A percentile compares a stretch with the other conserved stretches of the same genome.
Conservation (phyloP, 2,329 filamentous ascomycete genomes). For the Claviceps digitariae region DNA sequence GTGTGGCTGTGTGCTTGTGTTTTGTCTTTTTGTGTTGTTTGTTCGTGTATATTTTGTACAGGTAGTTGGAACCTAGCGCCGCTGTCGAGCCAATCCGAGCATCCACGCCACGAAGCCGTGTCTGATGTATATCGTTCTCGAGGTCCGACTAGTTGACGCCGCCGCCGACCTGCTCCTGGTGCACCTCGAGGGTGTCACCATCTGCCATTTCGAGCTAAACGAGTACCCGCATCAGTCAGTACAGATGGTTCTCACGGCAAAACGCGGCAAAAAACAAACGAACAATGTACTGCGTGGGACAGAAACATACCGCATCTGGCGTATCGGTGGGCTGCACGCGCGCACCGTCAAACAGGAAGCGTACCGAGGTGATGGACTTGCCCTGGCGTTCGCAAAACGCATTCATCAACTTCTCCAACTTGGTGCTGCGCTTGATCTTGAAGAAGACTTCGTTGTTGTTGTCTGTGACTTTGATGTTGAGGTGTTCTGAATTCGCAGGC, state of each 20-base stretch:
- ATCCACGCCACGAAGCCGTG: constrained; percentile 1
- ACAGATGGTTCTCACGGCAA: background rate
- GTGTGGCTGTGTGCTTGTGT: background rate
- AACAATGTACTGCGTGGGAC: no score
- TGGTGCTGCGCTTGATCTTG: constrained; percentile 96
- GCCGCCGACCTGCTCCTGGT: constrained; percentile 95
- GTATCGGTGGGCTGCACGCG: constrained; percentile 82
- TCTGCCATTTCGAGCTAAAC: constrained; percentile 87
- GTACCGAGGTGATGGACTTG: constrained; percentile 70
- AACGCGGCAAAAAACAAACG: no score
- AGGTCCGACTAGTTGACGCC: constrained; percentile 12
- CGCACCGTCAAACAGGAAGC: constrained; percentile 93
- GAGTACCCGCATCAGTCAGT: background rate
- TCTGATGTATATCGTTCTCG: background rate
- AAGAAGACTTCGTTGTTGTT: constrained; percentile 99
- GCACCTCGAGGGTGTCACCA: constrained; percentile 90
- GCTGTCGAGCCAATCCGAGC: background rate
- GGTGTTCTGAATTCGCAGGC: constrained; percentile 54
- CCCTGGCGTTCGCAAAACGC: constrained; percentile 96
- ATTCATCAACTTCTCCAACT: constrained; percentile 95
- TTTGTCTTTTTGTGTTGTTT: no score
- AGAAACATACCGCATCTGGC: constrained; percentile 65
- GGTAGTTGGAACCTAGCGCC: constrained; percentile 5
- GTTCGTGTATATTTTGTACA: background rate
- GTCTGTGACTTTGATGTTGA: constrained; percentile 98